Percentiles rank a stretch among this genome's conserved stretches.
Conservation (phyloP, 495 filamentous ascomycete genomes). For the Immersiella caudata region DNA sequence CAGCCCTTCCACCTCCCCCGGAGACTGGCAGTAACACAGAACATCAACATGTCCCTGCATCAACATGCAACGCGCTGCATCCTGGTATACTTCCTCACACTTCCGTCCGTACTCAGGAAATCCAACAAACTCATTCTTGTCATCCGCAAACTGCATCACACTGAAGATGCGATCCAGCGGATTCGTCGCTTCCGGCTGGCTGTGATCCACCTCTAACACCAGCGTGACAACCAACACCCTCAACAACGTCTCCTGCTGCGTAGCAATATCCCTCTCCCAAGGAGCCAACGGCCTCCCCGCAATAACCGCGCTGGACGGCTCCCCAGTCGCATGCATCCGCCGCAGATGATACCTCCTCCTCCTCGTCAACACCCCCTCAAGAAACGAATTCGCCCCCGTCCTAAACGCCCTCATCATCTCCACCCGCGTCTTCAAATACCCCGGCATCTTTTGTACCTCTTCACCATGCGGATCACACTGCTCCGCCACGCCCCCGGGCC, state of each 20-base stretch:
- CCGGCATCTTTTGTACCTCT: not conserved
- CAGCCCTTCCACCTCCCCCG: not conserved
- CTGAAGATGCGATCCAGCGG: not conserved
- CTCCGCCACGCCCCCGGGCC: not conserved
- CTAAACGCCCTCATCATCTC: not conserved
- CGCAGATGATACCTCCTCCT: not conserved
- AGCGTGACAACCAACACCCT: not conserved
- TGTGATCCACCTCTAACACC: not conserved
- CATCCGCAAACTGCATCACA: not conserved
- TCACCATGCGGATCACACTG: not conserved
- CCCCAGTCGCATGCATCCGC: not conserved
- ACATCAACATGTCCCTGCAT: conserved; percentile 2
- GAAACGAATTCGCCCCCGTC: not conserved
- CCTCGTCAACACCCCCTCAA: not conserved
- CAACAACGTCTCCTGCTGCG: not conserved
- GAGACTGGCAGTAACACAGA: not conserved
- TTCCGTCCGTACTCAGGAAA: not conserved
- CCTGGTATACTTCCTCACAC: not conserved
- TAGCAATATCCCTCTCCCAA: not conserved
- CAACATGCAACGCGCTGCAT: not conserved
- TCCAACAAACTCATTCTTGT: not conserved
- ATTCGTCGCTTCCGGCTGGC: not conserved
- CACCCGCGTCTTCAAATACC: not conserved
- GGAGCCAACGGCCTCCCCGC: not conserved
- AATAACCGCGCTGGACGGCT: not conserved